Evolutionary conservation across 768 basidiomycete genomes (phyloP), one percentile per base, ranked within the genome.

Genomic region (Boletus fagicola): DNA sequence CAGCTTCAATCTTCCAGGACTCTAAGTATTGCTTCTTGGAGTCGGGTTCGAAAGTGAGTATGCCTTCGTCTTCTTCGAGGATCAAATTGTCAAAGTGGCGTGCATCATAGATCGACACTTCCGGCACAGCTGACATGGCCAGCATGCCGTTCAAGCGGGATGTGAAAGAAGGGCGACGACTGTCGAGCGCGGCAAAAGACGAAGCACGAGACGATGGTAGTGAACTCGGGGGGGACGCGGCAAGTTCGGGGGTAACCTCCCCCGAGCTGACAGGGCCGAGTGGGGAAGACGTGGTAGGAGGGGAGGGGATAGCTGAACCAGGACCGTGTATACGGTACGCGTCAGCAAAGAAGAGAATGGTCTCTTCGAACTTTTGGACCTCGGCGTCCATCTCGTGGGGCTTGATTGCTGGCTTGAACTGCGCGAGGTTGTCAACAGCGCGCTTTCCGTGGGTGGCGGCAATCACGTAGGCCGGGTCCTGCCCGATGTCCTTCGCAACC

Each of bases 381-480:
- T 82, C 84, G 31, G 60, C 70, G 63, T 83, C 81, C 76, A 86
- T 81, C 69, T 85, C 80, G 68, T 83, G 76, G 22, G 65, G 46
- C 61, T 76, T 75, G 63, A 86, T 80, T 33, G 78, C 68, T 0
- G 85, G 84, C 65, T 82, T 84, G 76, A 84, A 84, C 49, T 78
- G 75, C 5, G 78, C 69, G 61, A 89, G 81, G 72, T 90, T 90
- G 75, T 90, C 88, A 65, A 87, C 77, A 12, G 87, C 88, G 58
- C 88, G 84, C 66, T 87, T 85, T 65, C 88, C 88, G 69, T 90
- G 88, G n/a, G 87, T 89, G 39, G 85, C 84, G 11, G 83, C 84
- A 65, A 89, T 87, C 60, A 88, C 85, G 54, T 82, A 77, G 55
- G 78, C 76, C 8, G 85, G 84, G 70, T 87, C 85, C 71, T 82